Base-by-base conservation (phyloP, 352 stramenopile species). In the Peronosclerospora sorghi region DNA sequence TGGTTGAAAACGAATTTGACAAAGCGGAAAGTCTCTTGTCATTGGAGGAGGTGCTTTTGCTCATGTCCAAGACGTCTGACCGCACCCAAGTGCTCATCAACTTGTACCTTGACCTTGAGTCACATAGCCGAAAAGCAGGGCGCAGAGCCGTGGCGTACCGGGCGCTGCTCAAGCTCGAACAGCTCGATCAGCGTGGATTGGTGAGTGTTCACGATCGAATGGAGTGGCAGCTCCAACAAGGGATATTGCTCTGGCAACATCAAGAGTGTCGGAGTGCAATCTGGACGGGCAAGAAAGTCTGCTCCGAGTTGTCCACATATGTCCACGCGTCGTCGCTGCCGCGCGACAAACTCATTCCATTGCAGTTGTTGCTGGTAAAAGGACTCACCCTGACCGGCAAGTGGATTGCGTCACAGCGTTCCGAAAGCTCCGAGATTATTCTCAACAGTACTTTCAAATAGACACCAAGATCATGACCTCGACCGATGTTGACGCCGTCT, bases 371-470 rank as follows among this genome's bases (percentile, higher is more conserved):
- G 4, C 73, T 73, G 15, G 68, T 86, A 2, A 56, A 71, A 19
- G 69, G 70, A 4, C 46, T 94, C 18, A 87, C 77, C 2, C 65
- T 76, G 6, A 95, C 86, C 32, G 90, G 92, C 12, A 83, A 86
- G 35, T 98, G 92, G 93, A 85, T 97, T 54, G 82, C 84, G 14
- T 84, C 86, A 43, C 86, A 97, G 52, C 89, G 92, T 41, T 89
- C 91, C 1, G 88, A 97, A 50, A 84, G 77, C 55, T 93, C 81
- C 7, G 73, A 86, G 61, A 62, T 79, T n/a, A 94, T 98, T 62
- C 63, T 97, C 1, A 77, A 14, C 71, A 85, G 0, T 97, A 93
- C 54, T 83, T 97, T 19, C 59, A 87, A 38, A 83, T 83, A 45
- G 88, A 88, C 32, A 81, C 77, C 0, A 41, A 70, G 1, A 70